Evolutionary conservation across 371 early-diverging fungal genomes (phyloP), one percentile per base, ranked within the genome.

Genomic region (Mortierella sp.): DNA sequence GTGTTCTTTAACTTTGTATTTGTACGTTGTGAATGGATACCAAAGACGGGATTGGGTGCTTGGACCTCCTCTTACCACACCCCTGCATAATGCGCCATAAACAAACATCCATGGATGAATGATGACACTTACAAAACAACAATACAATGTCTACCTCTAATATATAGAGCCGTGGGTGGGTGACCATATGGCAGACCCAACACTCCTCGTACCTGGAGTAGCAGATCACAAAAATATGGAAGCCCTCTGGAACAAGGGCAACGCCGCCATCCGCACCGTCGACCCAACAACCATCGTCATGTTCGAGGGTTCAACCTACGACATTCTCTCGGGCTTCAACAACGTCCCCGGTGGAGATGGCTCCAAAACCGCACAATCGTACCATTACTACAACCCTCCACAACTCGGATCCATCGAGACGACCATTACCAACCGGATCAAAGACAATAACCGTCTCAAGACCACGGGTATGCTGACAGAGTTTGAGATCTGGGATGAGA

Each of bases 251-350:
- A 90, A 91, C 77, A 83, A 83, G 63, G 89, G 84, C n/a, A 86
- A 83, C n/a, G 51, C 86, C 8, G 82, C 88, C 46, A 91, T 91
- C 63, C 87, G 93, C 32, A 74, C 83, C 7, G 89, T 90, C 2
- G 90, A 91, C 55, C 84, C 84, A 27, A 73, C 83, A 7, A 89
- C 91, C 2, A 75, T 93, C 49, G 88, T 92, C 32, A 88, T 87
- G 73, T 93, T 93, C 77, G 91, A 91, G 75, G 91, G 91, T 18
- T 75, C 90, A 4, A 91, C 92, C 11, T 89, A 80, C 43, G 84
- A 90, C 56, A 88, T 91, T 41, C 65, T 82, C 12, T 84, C 83
- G 16, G 92, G 92, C 2, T 92, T 91, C 83, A 89, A 88, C 71
- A 85, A 88, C 21, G 90, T 88, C 16, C 92, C 92, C 63, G 88